These are phyloP conservation scores for Fallopia convolvulus DNA, from an alignment of 148 eudicot genomes.

Conservation along the genomic window DNA sequence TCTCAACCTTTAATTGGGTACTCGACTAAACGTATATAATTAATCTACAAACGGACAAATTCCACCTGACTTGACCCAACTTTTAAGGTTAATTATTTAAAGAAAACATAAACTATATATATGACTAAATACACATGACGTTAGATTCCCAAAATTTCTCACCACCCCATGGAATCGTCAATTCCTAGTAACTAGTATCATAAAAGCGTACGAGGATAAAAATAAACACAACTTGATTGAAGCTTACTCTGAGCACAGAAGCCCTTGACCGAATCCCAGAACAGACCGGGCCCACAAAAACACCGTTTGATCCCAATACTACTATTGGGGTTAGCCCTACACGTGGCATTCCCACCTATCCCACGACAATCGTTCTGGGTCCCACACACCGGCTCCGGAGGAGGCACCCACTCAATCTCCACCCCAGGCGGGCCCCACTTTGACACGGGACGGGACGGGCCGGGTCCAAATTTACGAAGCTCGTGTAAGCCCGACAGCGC, in stretches of 20 bases:
- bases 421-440: conserved; percentile 69
- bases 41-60: too few species aligned
- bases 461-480: conserved; percentile 55
- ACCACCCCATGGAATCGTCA: too few species aligned
- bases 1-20: background rate
- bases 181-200: too few species aligned
- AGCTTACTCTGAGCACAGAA: conserved; percentile 21
- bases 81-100: too few species aligned
- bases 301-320: conserved; percentile 41
- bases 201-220: background rate
- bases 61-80: too few species aligned
- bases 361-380: conserved; percentile 47
- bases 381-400: conserved; percentile 58
- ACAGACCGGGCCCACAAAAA: conserved; percentile 45
- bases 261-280: conserved; percentile 62
- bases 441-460: conserved; percentile 49
- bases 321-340: conserved; percentile 28
- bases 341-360: conserved; percentile 38
- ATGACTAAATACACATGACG: too few species aligned
- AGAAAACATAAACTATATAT: too few species aligned
- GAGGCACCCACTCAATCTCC: conserved; percentile 68
- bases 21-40: too few species aligned
- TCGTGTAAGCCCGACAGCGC: conserved; percentile 63
- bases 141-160: too few species aligned
- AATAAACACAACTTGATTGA: too few species aligned